Base-by-base conservation (phyloP, 768 basidiomycete species). In the Collybiopsis luxurians region DNA sequence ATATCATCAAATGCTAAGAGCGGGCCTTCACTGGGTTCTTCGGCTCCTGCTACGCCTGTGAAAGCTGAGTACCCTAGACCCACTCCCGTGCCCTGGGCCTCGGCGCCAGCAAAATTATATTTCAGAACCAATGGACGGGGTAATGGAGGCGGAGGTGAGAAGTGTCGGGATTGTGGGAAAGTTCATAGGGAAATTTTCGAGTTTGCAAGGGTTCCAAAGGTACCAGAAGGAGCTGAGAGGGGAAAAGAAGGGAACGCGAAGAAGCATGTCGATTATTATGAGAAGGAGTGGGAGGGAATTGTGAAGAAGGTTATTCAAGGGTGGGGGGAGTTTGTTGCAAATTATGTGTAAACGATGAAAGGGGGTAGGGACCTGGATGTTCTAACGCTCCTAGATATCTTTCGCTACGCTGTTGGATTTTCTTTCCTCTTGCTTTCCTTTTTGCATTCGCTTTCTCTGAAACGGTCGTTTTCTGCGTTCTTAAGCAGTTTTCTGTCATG, bases 151-250 rank as follows among this genome's bases (percentile, higher is more conserved):
- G 58, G 42, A 31, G 53, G 55, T n/a, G 59, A 60, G 26, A 67
- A 71, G 4, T 83, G 82, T 64, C 54, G 63, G 15, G 75, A 76
- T 61, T 75, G 78, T 69, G 42, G 84, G 17, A 71, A 63, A 9
- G 62, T 79, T 26, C 92, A 94, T 67, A 84, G 81, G 63, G 92
- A 94, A 64, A 90, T 94, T 17, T 94, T 94, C 66, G 73, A 86
- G 38, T 90, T 94, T 63, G 70, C 71, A 40, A 79, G 84, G 43
- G 78, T 83, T 50, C 71, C 66, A 38, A 68, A 65, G 9, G 89
- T 87, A 0, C 67, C 56, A 9, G 26, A 51, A 24, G 50, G 50
- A 26, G 19, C 9, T n/a, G 38, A 51, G 50, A 39, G 21, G 30
- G 21, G 34, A 36, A n/a, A n/a, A n/a, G n/a, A n/a, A n/a, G 19